Conservation (phyloP, 257 asterid species). For the Capsicum chinense region DNA sequence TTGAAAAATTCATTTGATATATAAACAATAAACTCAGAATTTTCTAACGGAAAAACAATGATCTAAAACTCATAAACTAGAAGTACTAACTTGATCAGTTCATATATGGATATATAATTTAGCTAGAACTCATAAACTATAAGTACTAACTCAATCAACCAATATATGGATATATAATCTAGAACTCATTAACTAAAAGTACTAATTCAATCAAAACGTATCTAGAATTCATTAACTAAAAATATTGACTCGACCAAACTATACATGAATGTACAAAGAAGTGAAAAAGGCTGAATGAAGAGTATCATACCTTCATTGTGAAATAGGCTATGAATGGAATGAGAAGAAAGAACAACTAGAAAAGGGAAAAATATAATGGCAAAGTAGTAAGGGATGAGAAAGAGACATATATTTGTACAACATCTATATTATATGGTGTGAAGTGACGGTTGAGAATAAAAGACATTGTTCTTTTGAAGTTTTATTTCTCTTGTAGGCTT, state of each 20-base stretch:
- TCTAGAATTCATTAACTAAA: neutral
- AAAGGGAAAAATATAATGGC: neutral
- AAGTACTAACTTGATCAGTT: no score
- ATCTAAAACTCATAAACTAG: no score
- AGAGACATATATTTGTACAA: neutral
- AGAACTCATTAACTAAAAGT: no score
- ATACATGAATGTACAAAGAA: neutral
- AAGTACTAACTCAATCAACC: no score
- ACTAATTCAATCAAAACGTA: no score
- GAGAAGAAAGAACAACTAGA: neutral
- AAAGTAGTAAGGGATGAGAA: neutral
- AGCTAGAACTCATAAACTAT: no score
- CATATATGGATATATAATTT: neutral
- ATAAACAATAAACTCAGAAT: neutral
- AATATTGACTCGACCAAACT: neutral
- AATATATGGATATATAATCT: no score
- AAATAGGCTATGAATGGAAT: neutral
- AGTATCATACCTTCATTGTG: slow-evolving; percentile 22
- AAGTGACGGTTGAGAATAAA: neutral
- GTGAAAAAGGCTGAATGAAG: neutral
- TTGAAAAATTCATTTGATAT: neutral
- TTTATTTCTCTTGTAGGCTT: neutral
- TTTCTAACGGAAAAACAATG: fast-evolving
- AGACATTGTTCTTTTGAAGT: neutral
- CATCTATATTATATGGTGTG: neutral